phyloP scores from a whole-genome alignment of 805 yeast species.

The Suhomyces sp. region DNA sequence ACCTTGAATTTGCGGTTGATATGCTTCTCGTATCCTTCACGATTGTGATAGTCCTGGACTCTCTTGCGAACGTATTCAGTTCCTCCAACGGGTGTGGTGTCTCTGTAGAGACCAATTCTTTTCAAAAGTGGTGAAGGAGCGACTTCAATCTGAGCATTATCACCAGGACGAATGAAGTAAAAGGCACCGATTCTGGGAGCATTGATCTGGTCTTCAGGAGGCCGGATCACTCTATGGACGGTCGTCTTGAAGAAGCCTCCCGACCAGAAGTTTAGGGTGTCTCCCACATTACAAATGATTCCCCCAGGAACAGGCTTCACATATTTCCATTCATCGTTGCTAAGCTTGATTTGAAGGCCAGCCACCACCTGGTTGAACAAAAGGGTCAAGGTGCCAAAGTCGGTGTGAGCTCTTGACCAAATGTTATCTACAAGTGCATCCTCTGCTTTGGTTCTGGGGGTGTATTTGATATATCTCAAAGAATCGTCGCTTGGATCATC shows the following conservation, averaged over 20 bases:
- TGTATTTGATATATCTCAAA: slow-evolving; percentile 34
- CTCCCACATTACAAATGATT: slow-evolving; percentile 36
- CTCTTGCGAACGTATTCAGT: slow-evolving; percentile 30
- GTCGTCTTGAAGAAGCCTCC: slow-evolving; percentile 37
- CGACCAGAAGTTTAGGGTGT: slow-evolving; percentile 35
- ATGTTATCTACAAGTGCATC: slow-evolving; percentile 29
- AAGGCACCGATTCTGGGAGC: slow-evolving; percentile 35
- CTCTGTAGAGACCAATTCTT: slow-evolving; percentile 27
- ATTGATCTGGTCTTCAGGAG: slow-evolving; percentile 32
- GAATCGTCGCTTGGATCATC: slow-evolving; percentile 36
- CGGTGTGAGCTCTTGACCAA: slow-evolving; percentile 39
- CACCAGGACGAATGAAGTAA: slow-evolving; percentile 36
- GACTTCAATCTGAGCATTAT: slow-evolving; percentile 25
- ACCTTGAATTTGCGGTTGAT: slow-evolving; percentile 25
- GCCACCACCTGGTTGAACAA: slow-evolving; percentile 36
- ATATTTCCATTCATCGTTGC: slow-evolving; percentile 33
- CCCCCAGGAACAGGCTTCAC: slow-evolving; percentile 33
- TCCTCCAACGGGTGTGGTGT: slow-evolving; percentile 24
- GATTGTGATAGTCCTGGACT: slow-evolving; percentile 29
- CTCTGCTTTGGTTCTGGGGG: slow-evolving; percentile 27
- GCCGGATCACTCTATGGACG: slow-evolving; percentile 34
- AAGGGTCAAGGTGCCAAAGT: slow-evolving; percentile 36
- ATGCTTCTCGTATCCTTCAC: slow-evolving; percentile 20
- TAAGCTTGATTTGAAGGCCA: slow-evolving; percentile 31
- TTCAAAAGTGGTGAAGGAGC: slow-evolving; percentile 33